phyloP scores from a whole-genome alignment of 495 filamentous ascomycete genomes.

The Xylaria longipes region DNA sequence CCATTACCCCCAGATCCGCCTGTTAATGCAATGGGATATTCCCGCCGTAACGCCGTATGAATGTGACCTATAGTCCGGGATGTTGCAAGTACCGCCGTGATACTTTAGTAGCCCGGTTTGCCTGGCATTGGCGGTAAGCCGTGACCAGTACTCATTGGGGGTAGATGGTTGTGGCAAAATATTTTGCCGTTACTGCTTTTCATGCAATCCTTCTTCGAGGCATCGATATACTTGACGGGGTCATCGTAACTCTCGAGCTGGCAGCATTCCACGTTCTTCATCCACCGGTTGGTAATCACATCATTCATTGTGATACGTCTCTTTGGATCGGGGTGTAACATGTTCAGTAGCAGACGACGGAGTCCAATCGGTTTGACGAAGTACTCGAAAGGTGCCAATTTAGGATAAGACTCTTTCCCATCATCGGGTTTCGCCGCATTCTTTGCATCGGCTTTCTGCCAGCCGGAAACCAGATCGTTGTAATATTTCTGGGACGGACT shows the following conservation, averaged over 20 bases:
- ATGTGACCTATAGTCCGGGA: neutral
- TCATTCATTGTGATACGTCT: slow-evolving; percentile 69
- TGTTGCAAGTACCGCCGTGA: neutral
- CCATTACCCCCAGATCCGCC: slow-evolving; percentile 12
- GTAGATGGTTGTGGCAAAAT: slow-evolving; percentile 58
- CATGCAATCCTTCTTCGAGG: slow-evolving; percentile 55
- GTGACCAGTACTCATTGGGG: slow-evolving; percentile 49
- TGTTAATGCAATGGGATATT: slow-evolving; percentile 19
- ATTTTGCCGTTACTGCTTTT: slow-evolving; percentile 49
- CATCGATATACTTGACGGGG: slow-evolving; percentile 56
- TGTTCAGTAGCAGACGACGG: slow-evolving; percentile 69
- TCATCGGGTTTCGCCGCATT: slow-evolving; percentile 51
- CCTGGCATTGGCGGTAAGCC: slow-evolving; percentile 56
- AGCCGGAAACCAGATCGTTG: slow-evolving; percentile 63
- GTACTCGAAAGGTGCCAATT: slow-evolving; percentile 55
- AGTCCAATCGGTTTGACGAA: slow-evolving; percentile 59
- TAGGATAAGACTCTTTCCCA: slow-evolving; percentile 60
- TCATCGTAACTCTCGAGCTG: slow-evolving; percentile 66
- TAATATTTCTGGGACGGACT: slow-evolving; percentile 51
- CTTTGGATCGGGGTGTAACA: slow-evolving; percentile 75
- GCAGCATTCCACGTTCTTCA: slow-evolving; percentile 76
- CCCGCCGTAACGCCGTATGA: slow-evolving; percentile 27
- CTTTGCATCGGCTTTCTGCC: slow-evolving; percentile 64
- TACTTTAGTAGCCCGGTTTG: slow-evolving; percentile 50
- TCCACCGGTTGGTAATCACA: slow-evolving; percentile 65